phyloP scores from a whole-genome alignment of 305 asterid species.

The Fraxinus nigra region DNA sequence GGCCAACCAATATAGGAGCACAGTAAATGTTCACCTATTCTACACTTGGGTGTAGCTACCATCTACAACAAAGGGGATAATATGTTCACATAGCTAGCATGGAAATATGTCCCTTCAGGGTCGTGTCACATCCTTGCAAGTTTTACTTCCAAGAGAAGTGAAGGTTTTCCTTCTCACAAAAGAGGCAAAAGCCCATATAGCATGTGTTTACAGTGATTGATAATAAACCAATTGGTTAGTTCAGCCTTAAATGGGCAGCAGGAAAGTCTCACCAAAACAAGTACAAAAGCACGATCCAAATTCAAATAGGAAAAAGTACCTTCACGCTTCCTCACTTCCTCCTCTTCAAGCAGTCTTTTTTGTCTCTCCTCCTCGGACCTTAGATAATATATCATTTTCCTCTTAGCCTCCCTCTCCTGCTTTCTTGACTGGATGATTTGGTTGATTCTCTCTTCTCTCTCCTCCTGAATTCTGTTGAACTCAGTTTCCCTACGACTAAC shows the following conservation, averaged over 20 bases:
- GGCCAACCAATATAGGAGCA: neutral
- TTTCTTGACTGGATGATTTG: constrained; percentile 57
- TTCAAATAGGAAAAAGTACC: constrained; percentile 39
- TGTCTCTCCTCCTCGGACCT: constrained; percentile 75
- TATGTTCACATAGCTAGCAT: neutral
- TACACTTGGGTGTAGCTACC: neutral
- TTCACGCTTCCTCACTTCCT: constrained; percentile 82
- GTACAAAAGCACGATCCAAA: neutral
- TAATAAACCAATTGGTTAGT: neutral
- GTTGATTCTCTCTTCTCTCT: constrained; percentile 54
- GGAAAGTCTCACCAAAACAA: neutral
- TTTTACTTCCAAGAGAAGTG: neutral
- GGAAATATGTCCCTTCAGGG: neutral
- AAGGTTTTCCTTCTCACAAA: neutral
- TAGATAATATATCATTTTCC: constrained; percentile 67
- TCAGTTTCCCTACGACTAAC: constrained; percentile 56
- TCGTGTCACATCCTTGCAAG: neutral
- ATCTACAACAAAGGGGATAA: neutral
- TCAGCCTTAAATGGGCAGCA: neutral
- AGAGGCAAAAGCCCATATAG: neutral
- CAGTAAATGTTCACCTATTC: neutral
- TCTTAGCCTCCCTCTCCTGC: constrained; percentile 63
- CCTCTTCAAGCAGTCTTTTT: constrained; percentile 72
- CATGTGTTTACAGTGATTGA: neutral
- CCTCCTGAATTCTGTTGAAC: constrained; percentile 47